These are phyloP conservation scores for Arthroderma sp. DNA, from an alignment of 2,329 filamentous ascomycete genomes.

Conservation along the genomic window DNA sequence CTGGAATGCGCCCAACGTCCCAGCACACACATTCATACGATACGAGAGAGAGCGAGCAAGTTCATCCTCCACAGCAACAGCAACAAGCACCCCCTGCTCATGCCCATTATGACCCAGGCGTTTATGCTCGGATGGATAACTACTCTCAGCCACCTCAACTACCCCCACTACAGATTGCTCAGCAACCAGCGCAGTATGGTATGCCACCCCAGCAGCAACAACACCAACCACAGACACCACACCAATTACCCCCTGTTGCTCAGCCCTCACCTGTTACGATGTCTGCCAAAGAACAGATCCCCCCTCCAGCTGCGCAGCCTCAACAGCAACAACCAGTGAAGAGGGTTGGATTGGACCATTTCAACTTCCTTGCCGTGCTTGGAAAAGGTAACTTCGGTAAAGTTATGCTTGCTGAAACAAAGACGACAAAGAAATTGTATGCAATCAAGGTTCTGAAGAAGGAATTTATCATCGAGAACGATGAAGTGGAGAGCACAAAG, in stretches of 20 bases:
- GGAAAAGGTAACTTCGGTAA: conserved; percentile 99
- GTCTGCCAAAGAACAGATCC: conserved; percentile 37
- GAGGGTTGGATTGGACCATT: conserved; percentile 90
- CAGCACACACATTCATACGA: conserved; percentile 21
- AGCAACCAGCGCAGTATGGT: conserved; percentile 7
- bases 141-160: conserved; percentile 11
- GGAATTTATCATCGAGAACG: conserved; percentile 99
- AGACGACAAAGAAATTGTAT: conserved; percentile 79
- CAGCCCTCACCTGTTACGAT: conserved; percentile 23
- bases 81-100: conserved; percentile 35
- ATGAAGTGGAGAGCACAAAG: conserved; percentile 93
- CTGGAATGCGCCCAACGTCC: conserved; percentile 31
- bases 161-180: conserved; percentile 9
- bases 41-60: conserved; percentile 15
- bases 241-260: conserved; percentile 16
- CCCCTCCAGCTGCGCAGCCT: conserved; percentile 14
- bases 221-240: conserved; percentile 12
- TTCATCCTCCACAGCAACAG: conserved; percentile 17
- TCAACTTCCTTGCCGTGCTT: conserved; percentile 96
- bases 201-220: conserved; percentile 12
- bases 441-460: conserved; percentile 99
- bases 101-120: conserved; percentile 31
- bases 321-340: conserved; percentile 22
- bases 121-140: conserved; percentile 25
- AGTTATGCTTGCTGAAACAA: conserved; percentile 98